Base-by-base conservation (phyloP, 2,329 filamentous ascomycete species). In the Colletotrichum cereale region DNA sequence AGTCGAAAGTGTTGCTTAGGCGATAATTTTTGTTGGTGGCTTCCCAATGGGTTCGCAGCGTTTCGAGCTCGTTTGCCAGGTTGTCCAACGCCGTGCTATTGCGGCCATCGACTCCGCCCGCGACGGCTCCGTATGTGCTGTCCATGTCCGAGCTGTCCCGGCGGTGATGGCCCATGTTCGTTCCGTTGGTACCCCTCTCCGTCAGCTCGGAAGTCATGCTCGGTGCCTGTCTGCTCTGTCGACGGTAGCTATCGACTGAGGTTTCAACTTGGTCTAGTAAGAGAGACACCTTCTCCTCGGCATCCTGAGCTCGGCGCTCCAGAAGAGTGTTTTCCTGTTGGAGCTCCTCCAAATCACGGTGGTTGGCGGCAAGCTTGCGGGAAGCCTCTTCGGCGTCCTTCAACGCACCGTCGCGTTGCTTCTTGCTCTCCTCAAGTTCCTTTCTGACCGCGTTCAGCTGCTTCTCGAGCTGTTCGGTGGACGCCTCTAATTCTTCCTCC, bases 1-100 rank as follows among this genome's bases (percentile, higher is more conserved):
- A 95, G 79, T 98, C 95, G 77, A 97, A 97, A 62, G 93, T 91
- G 78, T 92, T 95, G 81, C 94, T 97, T 55, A 98, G 85, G 31
- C 96, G 92, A 81, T 98, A 98, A 77, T 94, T 97, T 82, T 97
- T 96, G 84, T 96, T 98, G 16, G 95, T 97, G 48, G 92, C 94
- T 83, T 98, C 95, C 96, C 96, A 99, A 77, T 98, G 95, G 63
- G 87, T 93, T 63, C 96, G 90, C 58, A 99, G 86, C 16, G 93
- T 93, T 80, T 99, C 96, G 10, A 99, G 90, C 83, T 99, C 96
- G 74, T 90, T 94, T 14, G 96, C 96, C 31, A 99, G 89, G 74
- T 92, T 96, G 81, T 99, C 96, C 26, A 99, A 88, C 3, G 95
- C 96, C 75, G 83, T 85, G 77, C 88, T 89, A 79, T 90, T 88